Base-by-base conservation (phyloP, 306 rosid species). In the Cucurbita moschata region DNA sequence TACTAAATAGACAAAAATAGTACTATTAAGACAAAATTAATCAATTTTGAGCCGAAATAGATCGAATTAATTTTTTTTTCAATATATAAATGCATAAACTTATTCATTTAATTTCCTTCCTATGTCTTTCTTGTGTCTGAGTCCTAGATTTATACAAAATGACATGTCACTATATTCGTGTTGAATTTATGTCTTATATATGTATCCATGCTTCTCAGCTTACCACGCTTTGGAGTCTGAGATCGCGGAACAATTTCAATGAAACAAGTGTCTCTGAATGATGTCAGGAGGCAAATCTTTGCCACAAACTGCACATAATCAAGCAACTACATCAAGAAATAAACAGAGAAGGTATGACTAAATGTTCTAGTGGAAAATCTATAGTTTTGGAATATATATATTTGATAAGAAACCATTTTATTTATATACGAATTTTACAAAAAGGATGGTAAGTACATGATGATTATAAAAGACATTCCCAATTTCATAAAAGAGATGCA, bases 221-320 rank as follows among this genome's bases (percentile, higher is more conserved):
- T 62, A 62, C 97, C 92, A 49, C 90, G 83, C 78, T 85, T 86
- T 2, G 92, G 90, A 42, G 87, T 82, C 80, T 81, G 85, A 77
- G 73, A 60, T 67, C 68, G 83, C 8, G 97, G 97, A 77, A 76
- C 80, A 67, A 92, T 89, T 83, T 92, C 97, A 23, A 89, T 56
- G 76, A 89, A 92, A 79, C 96, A 92, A 37, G 97, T 89, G 53
- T 89, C 97, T 85, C 91, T 89, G 79, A 92, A 92, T 71, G 97
- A 92, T 51, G 96, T 89, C 80, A 92, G 77, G 74, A 92, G 96
- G 81, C 92, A 87, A 78, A 92, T 92, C 89, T 92, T 92, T 2
- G 89, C 97, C 16, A 71, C 87, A 85, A 92, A 92, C 97, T 92
- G 83, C 79, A 78, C 55, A 57, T 7, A 23, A 86, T 77, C 44